Evolutionary conservation across 2,329 filamentous ascomycete genomes (phyloP), one percentile per base, ranked within the genome.

Genomic region (Xylaria sp.): DNA sequence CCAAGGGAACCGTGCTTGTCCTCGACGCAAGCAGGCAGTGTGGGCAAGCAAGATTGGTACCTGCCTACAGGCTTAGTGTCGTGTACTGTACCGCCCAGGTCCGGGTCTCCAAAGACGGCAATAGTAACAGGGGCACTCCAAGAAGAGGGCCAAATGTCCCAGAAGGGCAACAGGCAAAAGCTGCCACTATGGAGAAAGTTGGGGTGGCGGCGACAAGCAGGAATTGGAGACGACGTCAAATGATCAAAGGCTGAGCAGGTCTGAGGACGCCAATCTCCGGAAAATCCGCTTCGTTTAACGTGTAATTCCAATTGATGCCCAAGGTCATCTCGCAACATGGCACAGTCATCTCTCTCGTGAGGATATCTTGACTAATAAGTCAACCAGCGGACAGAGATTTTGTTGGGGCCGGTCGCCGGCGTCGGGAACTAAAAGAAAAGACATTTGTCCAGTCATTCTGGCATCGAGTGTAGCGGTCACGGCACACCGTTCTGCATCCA

Each of bases 81-180:
- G 25, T 21, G 51, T 60, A 15, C 35, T 43, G 47, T 35, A 14
- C 17, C 14, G 17, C 47, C 43, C 43, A 46, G 23, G 31, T 31
- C 14, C 25, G 14, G 28, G 28, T 31, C 28, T 31, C 28, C 28
- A 31, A n/a, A 49, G 31, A 23, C 15, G 9, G 33, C n/a, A 42
- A 43, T n/a, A 52, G 50, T 15, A 60, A 42, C 50, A 53, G 54
- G 55, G 53, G 61, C 42, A 56, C 45, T 55, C 56, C 60, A 61
- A 50, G 51, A 61, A 35, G 51, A 61, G 40, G 28, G 28, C 63
- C 63, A 35, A n/a, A 49, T 43, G 38, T 68, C 66, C 68, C 56
- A 66, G 66, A 70, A 61, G 12, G 64, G 68, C 61, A 72, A 67
- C 59, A 65, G 61, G 47, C 31, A 50, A 43, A n/a, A 19, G 45